Evolutionary conservation across 345 rosid genomes (phyloP).

Genomic region (Boechera retrofracta): DNA sequence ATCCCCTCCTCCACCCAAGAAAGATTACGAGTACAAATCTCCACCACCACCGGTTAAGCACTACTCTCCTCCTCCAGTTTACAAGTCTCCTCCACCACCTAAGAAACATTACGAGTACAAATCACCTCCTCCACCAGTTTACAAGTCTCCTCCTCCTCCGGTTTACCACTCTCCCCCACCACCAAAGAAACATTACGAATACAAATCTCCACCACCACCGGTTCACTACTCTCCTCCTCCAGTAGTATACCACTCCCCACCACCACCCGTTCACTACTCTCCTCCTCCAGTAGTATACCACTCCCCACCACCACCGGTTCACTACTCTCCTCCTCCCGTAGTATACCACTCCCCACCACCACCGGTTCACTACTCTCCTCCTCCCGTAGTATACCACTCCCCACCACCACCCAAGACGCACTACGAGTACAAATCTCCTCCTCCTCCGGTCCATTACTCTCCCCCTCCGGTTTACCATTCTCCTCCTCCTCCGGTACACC

Average conservation of each 20-base stretch:
- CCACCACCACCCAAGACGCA: constrained; percentile 32
- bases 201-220: constrained; percentile 30
- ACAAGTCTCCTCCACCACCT: constrained; percentile 29
- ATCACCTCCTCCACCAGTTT: constrained; percentile 23
- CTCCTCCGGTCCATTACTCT: constrained; percentile 35
- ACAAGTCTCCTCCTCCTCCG: constrained; percentile 18
- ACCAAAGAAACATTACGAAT: not conserved
- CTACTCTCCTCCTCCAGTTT: constrained; percentile 27
- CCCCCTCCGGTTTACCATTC: constrained; percentile 24
- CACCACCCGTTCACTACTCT: constrained; percentile 24
- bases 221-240: constrained; percentile 11
- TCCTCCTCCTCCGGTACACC: constrained; percentile 32
- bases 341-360: constrained; percentile 37
- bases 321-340: constrained; percentile 22
- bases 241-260: constrained; percentile 10
- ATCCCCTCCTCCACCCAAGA: constrained; percentile 21
- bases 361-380: constrained; percentile 31
- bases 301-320: constrained; percentile 23
- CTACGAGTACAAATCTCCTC: constrained; percentile 39
- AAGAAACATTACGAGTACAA: constrained; percentile 4
- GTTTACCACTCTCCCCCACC: constrained; percentile 33
- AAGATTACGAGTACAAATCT: constrained; percentile 28
- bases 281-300: constrained; percentile 30
- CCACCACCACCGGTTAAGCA: constrained; percentile 38
- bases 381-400: constrained; percentile 29